Conservation (phyloP, 306 rosid genomes). For the Sphenostylis stenocarpa region DNA sequence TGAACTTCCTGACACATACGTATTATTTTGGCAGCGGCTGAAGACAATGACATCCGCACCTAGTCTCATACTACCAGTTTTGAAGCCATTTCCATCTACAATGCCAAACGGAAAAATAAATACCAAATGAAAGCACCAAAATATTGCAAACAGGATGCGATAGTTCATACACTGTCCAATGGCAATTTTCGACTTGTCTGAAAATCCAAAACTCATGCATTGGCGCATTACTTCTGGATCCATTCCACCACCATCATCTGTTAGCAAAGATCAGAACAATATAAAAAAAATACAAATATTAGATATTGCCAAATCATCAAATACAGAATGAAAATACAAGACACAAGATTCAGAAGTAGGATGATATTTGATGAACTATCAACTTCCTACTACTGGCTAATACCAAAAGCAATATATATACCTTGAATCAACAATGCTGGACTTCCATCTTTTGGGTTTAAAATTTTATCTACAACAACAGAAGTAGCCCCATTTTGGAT, state of each 20-base stretch:
- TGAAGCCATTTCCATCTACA: constrained; percentile 96
- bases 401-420: constrained; percentile 36
- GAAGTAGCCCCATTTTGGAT: constrained; percentile 80
- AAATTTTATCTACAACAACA: constrained; percentile 69
- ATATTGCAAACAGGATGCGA: constrained; percentile 15
- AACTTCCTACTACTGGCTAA: background rate
- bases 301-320: background rate
- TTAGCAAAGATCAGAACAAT: constrained; percentile 26
- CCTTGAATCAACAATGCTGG: constrained; percentile 87
- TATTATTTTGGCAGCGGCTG: constrained; percentile 52
- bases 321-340: background rate
- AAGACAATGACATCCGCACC: constrained; percentile 83
- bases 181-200: constrained; percentile 60
- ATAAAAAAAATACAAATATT: background rate
- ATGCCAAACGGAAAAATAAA: constrained; percentile 47
- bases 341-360: constrained; percentile 5
- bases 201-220: constrained; percentile 87
- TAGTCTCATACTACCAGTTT: constrained; percentile 85
- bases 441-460: constrained; percentile 73
- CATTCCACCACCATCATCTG: constrained; percentile 89
- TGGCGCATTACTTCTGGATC: constrained; percentile 67
- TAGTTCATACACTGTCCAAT: constrained; percentile 70
- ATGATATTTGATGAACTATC: background rate
- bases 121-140: constrained; percentile 10
- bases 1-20: constrained; percentile 40